Percentiles rank a stretch among this genome's conserved stretches.
Conservation (phyloP, 805 yeast species). For the Cyberlindnera euphorbiiphila region DNA sequence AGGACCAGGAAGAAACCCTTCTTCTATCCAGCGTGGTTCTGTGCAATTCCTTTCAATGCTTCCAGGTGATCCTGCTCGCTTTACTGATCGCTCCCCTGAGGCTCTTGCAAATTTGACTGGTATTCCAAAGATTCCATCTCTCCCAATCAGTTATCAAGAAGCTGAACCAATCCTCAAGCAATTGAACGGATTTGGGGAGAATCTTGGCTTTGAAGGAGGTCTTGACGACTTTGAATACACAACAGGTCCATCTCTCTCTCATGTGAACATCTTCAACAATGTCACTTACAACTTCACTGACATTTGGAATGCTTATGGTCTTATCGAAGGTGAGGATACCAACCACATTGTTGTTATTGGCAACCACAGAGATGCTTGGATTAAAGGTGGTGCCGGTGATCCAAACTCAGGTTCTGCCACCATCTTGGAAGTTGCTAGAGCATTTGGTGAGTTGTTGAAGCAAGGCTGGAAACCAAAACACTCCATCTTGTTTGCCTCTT, state of each 20-base stretch:
- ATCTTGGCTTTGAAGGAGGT: slow-evolving; percentile 46
- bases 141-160: slow-evolving; percentile 64
- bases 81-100: slow-evolving; percentile 63
- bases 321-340: slow-evolving; percentile 47
- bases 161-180: slow-evolving; percentile 57
- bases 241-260: slow-evolving; percentile 45
- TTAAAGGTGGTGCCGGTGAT: slow-evolving; percentile 74
- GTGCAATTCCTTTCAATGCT: slow-evolving; percentile 55
- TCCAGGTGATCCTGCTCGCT: slow-evolving; percentile 72
- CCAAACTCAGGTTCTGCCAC: slow-evolving; percentile 74
- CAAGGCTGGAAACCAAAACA: slow-evolving; percentile 65
- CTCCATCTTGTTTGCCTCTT: slow-evolving; percentile 64
- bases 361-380: slow-evolving; percentile 81
- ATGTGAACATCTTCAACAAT: slow-evolving; percentile 52
- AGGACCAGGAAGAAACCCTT: slow-evolving; percentile 77
- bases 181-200: slow-evolving; percentile 56
- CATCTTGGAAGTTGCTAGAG: slow-evolving; percentile 59
- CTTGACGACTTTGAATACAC: slow-evolving; percentile 43
- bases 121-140: slow-evolving; percentile 64
- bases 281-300: slow-evolving; percentile 62
- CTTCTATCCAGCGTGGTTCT: slow-evolving; percentile 73
- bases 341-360: slow-evolving; percentile 63
- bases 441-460: slow-evolving; percentile 45
- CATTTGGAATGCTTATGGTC: slow-evolving; percentile 60
- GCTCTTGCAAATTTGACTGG: slow-evolving; percentile 42